Evolutionary conservation across 169 alveolate genomes (phyloP).

Genomic region (Plasmodium gonderi): DNA sequence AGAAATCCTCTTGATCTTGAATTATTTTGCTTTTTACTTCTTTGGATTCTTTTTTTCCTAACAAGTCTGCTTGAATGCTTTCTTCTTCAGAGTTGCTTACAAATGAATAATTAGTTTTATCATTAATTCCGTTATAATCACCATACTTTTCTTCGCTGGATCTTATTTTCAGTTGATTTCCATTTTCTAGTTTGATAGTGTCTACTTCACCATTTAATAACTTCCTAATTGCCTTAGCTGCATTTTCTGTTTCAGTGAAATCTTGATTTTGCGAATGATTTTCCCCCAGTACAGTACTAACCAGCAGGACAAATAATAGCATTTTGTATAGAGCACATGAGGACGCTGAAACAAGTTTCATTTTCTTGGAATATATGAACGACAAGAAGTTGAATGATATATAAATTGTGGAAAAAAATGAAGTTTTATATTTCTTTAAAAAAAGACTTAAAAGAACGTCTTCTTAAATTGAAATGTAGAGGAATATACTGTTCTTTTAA

Average conservation of each 20-base stretch:
- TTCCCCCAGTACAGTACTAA: background rate
- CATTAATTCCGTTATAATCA: background rate
- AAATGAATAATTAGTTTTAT: conserved; percentile 28
- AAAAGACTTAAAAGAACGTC: conserved; percentile 6
- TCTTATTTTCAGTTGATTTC: conserved; percentile 55
- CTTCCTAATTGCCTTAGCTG: conserved; percentile 66
- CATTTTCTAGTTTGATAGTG: conserved; percentile 60
- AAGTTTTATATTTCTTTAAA: conserved; percentile 3
- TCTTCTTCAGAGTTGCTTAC: conserved; percentile 35
- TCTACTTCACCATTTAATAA: conserved; percentile 61
- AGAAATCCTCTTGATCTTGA: conserved; percentile 27
- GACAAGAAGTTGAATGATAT: background rate
- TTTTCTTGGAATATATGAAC: conserved; percentile 24
- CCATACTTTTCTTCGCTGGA: background rate
- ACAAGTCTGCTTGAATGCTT: background rate
- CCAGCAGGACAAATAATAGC: conserved; percentile 10
- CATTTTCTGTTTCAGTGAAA: conserved; percentile 69
- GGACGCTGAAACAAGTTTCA: conserved; percentile 3
- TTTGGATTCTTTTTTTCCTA: conserved; percentile 5
- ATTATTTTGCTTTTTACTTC: background rate
- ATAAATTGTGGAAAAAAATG: background rate
- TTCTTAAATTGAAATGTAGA: background rate
- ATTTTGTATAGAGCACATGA: conserved; percentile 1
- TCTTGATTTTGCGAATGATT: conserved; percentile 4
- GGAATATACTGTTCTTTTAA: background rate